These are phyloP conservation scores for Coelastrella sp. DNA, from an alignment of 139 green algal species.

Conservation along the genomic window DNA sequence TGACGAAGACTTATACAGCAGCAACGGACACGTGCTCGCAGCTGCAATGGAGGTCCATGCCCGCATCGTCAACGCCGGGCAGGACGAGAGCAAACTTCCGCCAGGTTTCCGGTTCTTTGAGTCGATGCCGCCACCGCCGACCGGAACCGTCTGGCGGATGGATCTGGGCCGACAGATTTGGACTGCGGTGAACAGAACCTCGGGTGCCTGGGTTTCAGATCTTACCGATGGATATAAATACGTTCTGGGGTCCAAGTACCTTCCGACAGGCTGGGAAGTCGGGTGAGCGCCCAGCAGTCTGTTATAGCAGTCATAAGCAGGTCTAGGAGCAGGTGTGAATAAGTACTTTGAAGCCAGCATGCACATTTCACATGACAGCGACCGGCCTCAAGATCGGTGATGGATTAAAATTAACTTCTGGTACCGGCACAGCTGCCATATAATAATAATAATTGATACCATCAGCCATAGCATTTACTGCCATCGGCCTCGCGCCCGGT, in stretches of 20 bases:
- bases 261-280: conserved; percentile 36
- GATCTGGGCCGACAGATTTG: conserved; percentile 22
- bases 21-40: conserved; percentile 14
- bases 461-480: no score
- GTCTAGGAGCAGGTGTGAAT: not conserved
- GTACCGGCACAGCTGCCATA: no score
- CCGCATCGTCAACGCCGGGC: conserved; percentile 13
- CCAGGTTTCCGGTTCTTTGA: conserved; percentile 29
- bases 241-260: conserved; percentile 33
- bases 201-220: not conserved
- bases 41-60: conserved; percentile 45
- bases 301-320: not conserved
- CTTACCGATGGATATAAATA: conserved; percentile 39
- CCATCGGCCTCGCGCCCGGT: no score
- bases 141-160: conserved; percentile 23
- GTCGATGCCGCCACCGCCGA: conserved; percentile 24
- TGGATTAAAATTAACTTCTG: not conserved
- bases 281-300: conserved; percentile 22
- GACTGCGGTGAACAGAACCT: not conserved
- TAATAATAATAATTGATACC: no score
- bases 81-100: not conserved
- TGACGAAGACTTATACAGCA: conserved; percentile 22
- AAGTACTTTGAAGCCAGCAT: not conserved
- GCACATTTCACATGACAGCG: not conserved
- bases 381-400: not conserved